Conservation (phyloP, 2,329 filamentous ascomycete genomes). For the Ramularia collo-cygni region DNA sequence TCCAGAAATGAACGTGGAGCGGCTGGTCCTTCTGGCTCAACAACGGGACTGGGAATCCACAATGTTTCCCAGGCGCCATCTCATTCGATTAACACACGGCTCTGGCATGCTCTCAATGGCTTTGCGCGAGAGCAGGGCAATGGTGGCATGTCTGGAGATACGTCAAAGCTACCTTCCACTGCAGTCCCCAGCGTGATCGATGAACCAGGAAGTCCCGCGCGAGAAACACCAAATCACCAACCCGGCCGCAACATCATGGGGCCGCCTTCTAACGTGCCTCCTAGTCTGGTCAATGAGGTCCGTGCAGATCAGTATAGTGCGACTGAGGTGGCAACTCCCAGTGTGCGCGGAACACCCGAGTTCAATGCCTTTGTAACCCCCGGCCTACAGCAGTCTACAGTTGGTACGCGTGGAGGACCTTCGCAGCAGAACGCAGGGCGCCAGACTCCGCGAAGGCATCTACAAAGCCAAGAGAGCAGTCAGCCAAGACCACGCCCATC, state of each 20-base stretch:
- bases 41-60: constrained; percentile 25
- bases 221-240: constrained; percentile 13
- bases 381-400: background rate
- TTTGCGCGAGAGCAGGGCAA: constrained; percentile 30
- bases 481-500: constrained; percentile 5
- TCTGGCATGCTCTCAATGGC: constrained; percentile 31
- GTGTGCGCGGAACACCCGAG: constrained; percentile 37
- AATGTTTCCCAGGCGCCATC: constrained; percentile 12
- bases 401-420: background rate
- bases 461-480: constrained; percentile 3
- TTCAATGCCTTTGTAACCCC: constrained; percentile 9
- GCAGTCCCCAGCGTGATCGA: constrained; percentile 27
- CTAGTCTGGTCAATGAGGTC: constrained; percentile 9
- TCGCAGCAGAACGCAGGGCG: constrained; percentile 5
- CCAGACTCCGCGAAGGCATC: constrained; percentile 4
- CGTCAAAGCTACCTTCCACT: constrained; percentile 26
- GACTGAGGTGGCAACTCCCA: constrained; percentile 43
- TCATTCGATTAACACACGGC: constrained; percentile 25
- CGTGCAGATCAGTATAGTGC: constrained; percentile 39
- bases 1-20: constrained; percentile 1
- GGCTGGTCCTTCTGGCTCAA: constrained; percentile 1
- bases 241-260: constrained; percentile 13
- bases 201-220: constrained; percentile 8
- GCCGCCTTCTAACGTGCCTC: constrained; percentile 26
- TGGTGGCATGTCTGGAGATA: constrained; percentile 16